phyloP scores from a whole-genome alignment of 768 basidiomycete genomes.

The Serendipita sp. region DNA sequence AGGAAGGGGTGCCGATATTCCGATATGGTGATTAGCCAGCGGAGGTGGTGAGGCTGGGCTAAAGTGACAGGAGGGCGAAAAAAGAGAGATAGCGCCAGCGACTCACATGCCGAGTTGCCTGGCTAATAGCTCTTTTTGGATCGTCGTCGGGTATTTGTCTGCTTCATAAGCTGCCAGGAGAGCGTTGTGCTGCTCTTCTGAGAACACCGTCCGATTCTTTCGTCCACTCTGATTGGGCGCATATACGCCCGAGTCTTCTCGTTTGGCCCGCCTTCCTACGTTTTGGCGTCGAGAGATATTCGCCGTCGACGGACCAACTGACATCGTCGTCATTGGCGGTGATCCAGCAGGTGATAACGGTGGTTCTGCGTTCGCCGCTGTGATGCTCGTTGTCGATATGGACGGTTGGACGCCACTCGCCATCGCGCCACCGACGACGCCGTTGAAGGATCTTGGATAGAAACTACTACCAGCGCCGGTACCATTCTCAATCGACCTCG shows the following conservation, averaged over 20 bases:
- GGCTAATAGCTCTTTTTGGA: not conserved
- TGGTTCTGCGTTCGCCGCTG: too few species aligned
- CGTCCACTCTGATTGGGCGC: not conserved
- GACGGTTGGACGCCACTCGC: too few species aligned
- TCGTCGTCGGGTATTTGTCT: conserved; percentile 1
- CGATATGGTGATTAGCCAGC: too few species aligned
- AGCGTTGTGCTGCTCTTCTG: not conserved
- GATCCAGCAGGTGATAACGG: too few species aligned
- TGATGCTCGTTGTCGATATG: too few species aligned
- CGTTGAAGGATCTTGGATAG: too few species aligned
- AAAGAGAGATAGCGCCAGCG: not conserved
- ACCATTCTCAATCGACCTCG: too few species aligned
- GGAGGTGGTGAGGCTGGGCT: not conserved
- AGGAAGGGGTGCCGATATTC: not conserved
- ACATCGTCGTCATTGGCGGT: too few species aligned
- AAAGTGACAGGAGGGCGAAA: not conserved
- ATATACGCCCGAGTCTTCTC: not conserved
- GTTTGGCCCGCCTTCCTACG: not conserved
- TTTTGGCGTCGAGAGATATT: too few species aligned
- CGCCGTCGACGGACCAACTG: too few species aligned
- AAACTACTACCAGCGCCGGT: too few species aligned
- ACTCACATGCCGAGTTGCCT: not conserved
- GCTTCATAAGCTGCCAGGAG: not conserved
- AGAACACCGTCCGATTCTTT: conserved; percentile 3
- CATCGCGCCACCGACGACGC: too few species aligned